Base-by-base conservation (phyloP, 2,329 filamentous ascomycete species). In the Metarhizium robertsii region DNA sequence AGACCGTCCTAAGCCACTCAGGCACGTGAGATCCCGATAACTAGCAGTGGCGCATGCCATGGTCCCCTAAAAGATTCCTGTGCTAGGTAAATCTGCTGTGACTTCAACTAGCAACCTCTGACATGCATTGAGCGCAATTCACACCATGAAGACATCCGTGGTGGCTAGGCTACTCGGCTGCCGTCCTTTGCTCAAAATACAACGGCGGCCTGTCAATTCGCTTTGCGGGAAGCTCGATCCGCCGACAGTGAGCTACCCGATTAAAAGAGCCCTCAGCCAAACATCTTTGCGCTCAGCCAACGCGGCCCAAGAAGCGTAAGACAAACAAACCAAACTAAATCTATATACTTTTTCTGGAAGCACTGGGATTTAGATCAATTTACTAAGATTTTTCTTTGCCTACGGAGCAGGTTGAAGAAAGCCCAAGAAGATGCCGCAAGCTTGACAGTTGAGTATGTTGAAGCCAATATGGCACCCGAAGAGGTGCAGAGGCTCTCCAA, bases 401-500 rank as follows among this genome's bases (percentile, higher is more conserved):
- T 20, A 11, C n/a, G 2, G 40, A 42, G 13, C 34, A 74, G 71
- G 54, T 67, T 83, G 59, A 77, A 74, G 62, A 77, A 80, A 59
- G 78, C 79, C 7, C 78, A 81, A 61, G 75, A 81, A 52, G 77
- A 79, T 55, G 73, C 77, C 42, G 69, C 73, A 5, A 71, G 72
- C 59, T 73, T 83, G 59, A 81, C 79, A 4, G 73, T 78, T 62
- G 80, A 83, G 61, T 75, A 75, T 56, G 78, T 95, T 60, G 86
- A 91, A 53, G 84, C 88, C 62, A 92, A 91, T 67, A 86, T 96
- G 71, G 83, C 85, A 63, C 84, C 89, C 36, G 81, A 85, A 58
- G 94, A 99, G 74, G 85, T 83, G 56, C 79, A 84, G 59, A 84
- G 92, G 59, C 73, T 99, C 60, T 83, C 87, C 53, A 84, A 81